Conservation (phyloP, 1,284 basidiomycete species). For the Puccinia novopanici region DNA sequence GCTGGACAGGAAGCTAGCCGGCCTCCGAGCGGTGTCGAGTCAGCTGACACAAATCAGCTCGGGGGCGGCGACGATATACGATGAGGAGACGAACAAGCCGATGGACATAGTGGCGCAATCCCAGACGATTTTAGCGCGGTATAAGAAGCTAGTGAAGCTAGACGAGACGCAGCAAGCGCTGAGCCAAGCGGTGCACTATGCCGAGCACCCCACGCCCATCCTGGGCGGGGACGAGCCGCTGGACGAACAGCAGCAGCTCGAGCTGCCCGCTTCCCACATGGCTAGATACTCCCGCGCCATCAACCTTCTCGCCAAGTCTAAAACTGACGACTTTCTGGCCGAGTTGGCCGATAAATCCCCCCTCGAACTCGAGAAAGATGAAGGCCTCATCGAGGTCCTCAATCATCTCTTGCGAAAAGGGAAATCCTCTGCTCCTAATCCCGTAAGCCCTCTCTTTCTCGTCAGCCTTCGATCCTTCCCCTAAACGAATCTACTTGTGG, state of each 20-base stretch:
- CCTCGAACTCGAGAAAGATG: constrained; percentile 21
- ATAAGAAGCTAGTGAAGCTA: background rate
- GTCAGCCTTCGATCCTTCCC: background rate
- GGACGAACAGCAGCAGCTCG: background rate
- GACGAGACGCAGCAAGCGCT: background rate
- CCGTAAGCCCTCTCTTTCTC: constrained; percentile 4
- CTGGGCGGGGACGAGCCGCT: background rate
- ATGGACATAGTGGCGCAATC: constrained; percentile 25
- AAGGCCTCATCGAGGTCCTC: constrained; percentile 37
- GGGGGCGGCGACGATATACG: constrained; percentile 28
- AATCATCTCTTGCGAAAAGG: constrained; percentile 24
- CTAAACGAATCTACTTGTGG: no score
- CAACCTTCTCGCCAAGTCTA: constrained; percentile 35
- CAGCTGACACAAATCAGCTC: constrained; percentile 29
- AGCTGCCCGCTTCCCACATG: background rate
- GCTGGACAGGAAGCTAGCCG: constrained; percentile 40
- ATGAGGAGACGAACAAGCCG: constrained; percentile 37
- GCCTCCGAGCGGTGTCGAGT: constrained; percentile 35
- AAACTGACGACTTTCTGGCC: constrained; percentile 27
- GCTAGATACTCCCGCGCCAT: constrained; percentile 20
- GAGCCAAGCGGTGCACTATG: background rate
- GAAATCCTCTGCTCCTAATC: constrained; percentile 18
- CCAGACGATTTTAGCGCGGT: background rate
- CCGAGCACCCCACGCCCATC: background rate
- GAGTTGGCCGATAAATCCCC: constrained; percentile 37